Evolutionary conservation across 75 land plant species (phyloP).

Genomic region (Cunninghamia lanceolata): DNA sequence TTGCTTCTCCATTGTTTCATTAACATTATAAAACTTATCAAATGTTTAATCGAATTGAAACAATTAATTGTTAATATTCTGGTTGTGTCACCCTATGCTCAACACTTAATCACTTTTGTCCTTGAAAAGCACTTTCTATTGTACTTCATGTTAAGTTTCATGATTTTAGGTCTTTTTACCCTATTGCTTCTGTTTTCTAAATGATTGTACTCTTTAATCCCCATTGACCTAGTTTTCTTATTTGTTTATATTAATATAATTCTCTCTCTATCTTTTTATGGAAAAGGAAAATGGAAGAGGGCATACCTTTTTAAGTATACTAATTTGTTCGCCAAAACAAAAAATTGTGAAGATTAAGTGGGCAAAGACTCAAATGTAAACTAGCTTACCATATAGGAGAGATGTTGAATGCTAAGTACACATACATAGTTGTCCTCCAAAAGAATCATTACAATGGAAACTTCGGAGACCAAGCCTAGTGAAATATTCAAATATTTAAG

Average conservation of each 20-base stretch:
- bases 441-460: neutral
- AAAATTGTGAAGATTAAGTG: no score
- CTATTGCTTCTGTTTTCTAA: neutral
- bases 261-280: no score
- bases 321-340: neutral
- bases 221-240: neutral
- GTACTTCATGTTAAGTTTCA: no score
- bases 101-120: neutral
- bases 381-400: neutral
- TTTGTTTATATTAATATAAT: neutral
- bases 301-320: neutral
- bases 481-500: neutral
- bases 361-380: neutral
- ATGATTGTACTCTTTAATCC: neutral
- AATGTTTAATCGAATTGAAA: no score
- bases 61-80: no score
- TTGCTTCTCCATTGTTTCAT: no score
- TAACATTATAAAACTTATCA: no score
- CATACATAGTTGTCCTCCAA: neutral
- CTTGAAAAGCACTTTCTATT: no score
- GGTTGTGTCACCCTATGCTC: no score
- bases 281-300: neutral
- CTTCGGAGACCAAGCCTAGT: neutral
- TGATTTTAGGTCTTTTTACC: neutral
- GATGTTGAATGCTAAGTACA: neutral